These are phyloP conservation scores for Rhodosporidiobolus odoratus DNA, from an alignment of 768 basidiomycete genomes.

Conservation along the genomic window DNA sequence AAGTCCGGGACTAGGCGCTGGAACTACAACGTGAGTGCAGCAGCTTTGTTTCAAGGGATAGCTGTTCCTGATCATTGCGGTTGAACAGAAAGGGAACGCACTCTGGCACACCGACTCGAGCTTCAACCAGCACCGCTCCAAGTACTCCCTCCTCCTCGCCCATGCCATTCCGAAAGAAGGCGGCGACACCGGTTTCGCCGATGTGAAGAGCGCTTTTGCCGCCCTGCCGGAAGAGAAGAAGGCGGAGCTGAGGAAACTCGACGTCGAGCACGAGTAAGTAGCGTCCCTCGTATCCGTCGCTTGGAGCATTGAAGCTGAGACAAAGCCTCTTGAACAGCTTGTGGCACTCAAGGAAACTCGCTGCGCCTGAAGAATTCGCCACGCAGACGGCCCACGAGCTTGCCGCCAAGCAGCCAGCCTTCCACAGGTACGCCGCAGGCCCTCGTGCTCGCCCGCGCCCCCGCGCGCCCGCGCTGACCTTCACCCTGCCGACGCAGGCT, in stretches of 20 bases:
- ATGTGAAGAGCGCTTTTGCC: slow-evolving; percentile 41
- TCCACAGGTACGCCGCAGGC: slow-evolving; percentile 39
- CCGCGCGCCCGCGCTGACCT: not conserved
- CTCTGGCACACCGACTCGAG: slow-evolving; percentile 41
- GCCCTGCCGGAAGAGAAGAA: slow-evolving; percentile 43
- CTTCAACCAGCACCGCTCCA: slow-evolving; percentile 41
- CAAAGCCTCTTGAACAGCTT: slow-evolving; percentile 8
- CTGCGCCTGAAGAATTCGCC: slow-evolving; percentile 38
- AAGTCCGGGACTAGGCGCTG: slow-evolving; percentile 31
- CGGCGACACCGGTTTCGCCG: slow-evolving; percentile 44
- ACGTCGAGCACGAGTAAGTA: slow-evolving; percentile 38
- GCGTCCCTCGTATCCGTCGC: not conserved
- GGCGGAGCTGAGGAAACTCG: slow-evolving; percentile 29
- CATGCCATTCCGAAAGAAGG: slow-evolving; percentile 41
- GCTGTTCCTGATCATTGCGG: too few species aligned
- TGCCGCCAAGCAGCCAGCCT: slow-evolving; percentile 37
- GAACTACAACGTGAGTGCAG: slow-evolving; percentile 36
- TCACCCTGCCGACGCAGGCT: not conserved
- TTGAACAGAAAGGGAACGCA: slow-evolving; percentile 39
- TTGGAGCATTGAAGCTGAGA: not conserved
- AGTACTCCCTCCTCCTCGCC: slow-evolving; percentile 43
- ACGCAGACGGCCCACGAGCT: slow-evolving; percentile 29
- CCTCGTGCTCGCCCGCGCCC: not conserved
- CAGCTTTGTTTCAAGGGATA: not conserved
- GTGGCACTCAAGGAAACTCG: slow-evolving; percentile 40